These are phyloP conservation scores for Globisporangium heterothallicum DNA, from an alignment of 352 stramenopile genomes.

Conservation along the genomic window DNA sequence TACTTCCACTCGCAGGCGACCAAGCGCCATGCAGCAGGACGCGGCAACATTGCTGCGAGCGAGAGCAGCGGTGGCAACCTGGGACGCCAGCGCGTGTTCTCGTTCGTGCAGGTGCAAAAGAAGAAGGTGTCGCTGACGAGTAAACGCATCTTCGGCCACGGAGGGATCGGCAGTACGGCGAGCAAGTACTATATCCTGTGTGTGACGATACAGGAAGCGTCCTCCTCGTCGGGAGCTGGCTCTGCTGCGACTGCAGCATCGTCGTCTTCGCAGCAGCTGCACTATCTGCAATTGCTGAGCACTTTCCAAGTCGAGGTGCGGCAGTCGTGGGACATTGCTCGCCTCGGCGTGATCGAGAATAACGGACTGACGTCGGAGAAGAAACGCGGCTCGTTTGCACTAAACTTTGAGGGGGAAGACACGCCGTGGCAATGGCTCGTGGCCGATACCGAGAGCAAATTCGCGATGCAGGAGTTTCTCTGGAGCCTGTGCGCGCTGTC, in stretches of 20 bases:
- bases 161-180: slow-evolving; percentile 12
- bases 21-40: slow-evolving; percentile 16
- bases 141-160: slow-evolving; percentile 48
- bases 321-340: slow-evolving; percentile 50
- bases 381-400: slow-evolving; percentile 42
- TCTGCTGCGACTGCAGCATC: too few relatives aligned
- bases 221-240: too few relatives aligned
- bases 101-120: slow-evolving; percentile 65
- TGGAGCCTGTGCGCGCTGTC: slow-evolving; percentile 60
- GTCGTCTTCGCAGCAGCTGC: slow-evolving; percentile 24
- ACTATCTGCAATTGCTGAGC: slow-evolving; percentile 63
- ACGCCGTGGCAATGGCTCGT: slow-evolving; percentile 55
- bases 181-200: slow-evolving; percentile 67
- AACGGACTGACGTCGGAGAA: slow-evolving; percentile 45
- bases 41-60: slow-evolving; percentile 1
- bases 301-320: slow-evolving; percentile 62
- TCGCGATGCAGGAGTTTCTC: slow-evolving; percentile 68
- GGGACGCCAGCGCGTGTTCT: slow-evolving; percentile 42
- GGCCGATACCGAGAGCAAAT: slow-evolving; percentile 37
- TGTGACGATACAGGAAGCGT: slow-evolving; percentile 48
- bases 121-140: slow-evolving; percentile 41
- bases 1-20: slow-evolving; percentile 41
- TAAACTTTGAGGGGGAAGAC: slow-evolving; percentile 46
- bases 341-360: slow-evolving; percentile 56
- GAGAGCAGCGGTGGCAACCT: background rate